phyloP scores from a whole-genome alignment of 352 stramenopile species.

The Globisporangium perplexum region DNA sequence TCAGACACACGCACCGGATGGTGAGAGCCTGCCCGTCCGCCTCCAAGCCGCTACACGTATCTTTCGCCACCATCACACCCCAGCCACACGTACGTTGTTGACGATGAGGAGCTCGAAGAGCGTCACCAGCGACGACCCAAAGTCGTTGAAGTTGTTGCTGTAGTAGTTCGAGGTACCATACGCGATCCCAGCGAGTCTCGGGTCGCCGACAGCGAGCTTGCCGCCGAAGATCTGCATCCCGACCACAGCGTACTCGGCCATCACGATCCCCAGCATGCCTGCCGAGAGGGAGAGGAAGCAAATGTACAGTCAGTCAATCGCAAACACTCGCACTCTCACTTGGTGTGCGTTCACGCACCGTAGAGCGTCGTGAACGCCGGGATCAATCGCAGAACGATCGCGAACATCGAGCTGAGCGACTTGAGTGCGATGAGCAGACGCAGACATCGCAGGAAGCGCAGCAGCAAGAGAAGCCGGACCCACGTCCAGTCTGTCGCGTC shows the following conservation, averaged over 20 bases:
- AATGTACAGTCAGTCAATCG: not conserved
- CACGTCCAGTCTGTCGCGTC: slow-evolving; percentile 36
- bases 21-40: too few relatives aligned
- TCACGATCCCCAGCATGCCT: slow-evolving; percentile 55
- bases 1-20: too few relatives aligned
- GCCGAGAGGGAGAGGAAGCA: slow-evolving; percentile 4
- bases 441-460: slow-evolving; percentile 52
- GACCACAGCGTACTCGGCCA: slow-evolving; percentile 53
- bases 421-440: slow-evolving; percentile 43
- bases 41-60: too few relatives aligned
- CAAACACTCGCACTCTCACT: not conserved
- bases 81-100: slow-evolving; percentile 50
- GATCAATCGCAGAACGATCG: slow-evolving; percentile 38
- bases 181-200: slow-evolving; percentile 22
- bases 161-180: slow-evolving; percentile 54
- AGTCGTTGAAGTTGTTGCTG: slow-evolving; percentile 80
- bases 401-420: slow-evolving; percentile 47
- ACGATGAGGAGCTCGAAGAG: slow-evolving; percentile 77
- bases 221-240: slow-evolving; percentile 64
- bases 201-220: slow-evolving; percentile 35
- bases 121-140: slow-evolving; percentile 42
- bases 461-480: slow-evolving; percentile 47
- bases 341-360: slow-evolving; percentile 13
- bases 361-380: slow-evolving; percentile 53
- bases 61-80: too few relatives aligned